These are phyloP conservation scores for Coniophora puteana DNA, from an alignment of 1,284 basidiomycete genomes.

Conservation along the genomic window DNA sequence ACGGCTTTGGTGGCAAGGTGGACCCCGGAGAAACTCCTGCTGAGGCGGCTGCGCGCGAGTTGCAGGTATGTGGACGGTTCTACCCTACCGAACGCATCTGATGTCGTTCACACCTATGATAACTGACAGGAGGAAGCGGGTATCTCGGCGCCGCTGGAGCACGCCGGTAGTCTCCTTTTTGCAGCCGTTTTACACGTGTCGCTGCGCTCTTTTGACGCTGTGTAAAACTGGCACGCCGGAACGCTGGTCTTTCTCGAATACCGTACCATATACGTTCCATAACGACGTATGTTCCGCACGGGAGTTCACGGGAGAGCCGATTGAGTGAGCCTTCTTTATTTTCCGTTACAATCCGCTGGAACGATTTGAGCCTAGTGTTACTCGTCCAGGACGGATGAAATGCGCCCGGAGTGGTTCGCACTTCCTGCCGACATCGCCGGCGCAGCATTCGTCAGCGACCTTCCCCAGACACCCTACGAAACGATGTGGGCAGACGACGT, in stretches of 20 bases:
- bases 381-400: constrained; percentile 34
- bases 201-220: no score
- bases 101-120: background rate
- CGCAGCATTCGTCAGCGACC: constrained; percentile 1
- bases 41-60: constrained; percentile 39
- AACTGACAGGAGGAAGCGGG: constrained; percentile 83
- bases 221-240: no score
- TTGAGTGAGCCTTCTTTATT: constrained; percentile 45
- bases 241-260: constrained; percentile 58
- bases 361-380: background rate
- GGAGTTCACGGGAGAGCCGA: constrained; percentile 46
- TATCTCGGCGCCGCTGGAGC: constrained; percentile 53
- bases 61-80: constrained; percentile 30
- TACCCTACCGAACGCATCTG: background rate
- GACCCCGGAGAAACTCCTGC: constrained; percentile 37
- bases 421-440: constrained; percentile 19
- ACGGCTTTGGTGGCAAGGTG: constrained; percentile 50
- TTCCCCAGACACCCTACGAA: constrained; percentile 29
- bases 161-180: no score
- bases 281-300: constrained; percentile 65
- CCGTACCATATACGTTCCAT: constrained; percentile 52
- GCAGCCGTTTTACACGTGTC: no score
- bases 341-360: background rate
- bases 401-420: constrained; percentile 37
- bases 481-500: constrained; percentile 39